Evolutionary conservation across 352 stramenopile species (phyloP).

Genomic region (Globisporangium irregulare): DNA sequence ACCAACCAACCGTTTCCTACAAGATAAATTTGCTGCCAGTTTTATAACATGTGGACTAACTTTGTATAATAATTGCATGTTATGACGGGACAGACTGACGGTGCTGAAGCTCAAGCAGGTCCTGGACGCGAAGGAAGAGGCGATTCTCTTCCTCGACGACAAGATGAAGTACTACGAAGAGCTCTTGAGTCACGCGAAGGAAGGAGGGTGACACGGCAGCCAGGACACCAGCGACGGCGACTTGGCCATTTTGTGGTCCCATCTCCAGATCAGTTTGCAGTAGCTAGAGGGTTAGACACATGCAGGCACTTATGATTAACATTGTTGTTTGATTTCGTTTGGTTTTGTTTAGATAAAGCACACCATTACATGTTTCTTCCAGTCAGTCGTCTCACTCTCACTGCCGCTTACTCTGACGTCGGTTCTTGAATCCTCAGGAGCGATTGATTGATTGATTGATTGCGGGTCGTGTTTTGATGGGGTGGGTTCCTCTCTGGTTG

Average conservation of each 20-base stretch:
- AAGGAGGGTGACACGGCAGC: too few species aligned
- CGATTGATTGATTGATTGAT: too few species aligned
- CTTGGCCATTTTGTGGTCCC: too few species aligned
- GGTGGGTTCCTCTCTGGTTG: too few species aligned
- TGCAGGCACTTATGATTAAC: too few species aligned
- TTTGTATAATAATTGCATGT: not conserved
- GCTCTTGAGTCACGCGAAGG: not conserved
- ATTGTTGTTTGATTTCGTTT: not conserved
- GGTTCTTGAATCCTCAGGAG: too few species aligned
- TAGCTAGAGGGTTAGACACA: too few species aligned
- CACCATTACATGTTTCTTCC: not conserved
- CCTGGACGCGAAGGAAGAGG: constrained; percentile 61
- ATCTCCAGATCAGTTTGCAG: too few species aligned
- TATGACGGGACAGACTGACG: constrained; percentile 31
- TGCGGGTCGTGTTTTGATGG: too few species aligned
- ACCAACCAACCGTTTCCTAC: not conserved
- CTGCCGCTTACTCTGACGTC: too few species aligned
- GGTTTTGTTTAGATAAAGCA: not conserved
- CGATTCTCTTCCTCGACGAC: constrained; percentile 50
- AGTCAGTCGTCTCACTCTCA: not conserved
- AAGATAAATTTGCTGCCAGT: not conserved
- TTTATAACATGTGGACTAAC: not conserved
- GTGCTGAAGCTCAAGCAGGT: constrained; percentile 50
- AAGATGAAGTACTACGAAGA: constrained; percentile 50
- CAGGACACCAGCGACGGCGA: too few species aligned